Evolutionary conservation across 2,329 filamentous ascomycete genomes (phyloP), one percentile per base, ranked within the genome.

Genomic region (Leptosphaerulina australis): DNA sequence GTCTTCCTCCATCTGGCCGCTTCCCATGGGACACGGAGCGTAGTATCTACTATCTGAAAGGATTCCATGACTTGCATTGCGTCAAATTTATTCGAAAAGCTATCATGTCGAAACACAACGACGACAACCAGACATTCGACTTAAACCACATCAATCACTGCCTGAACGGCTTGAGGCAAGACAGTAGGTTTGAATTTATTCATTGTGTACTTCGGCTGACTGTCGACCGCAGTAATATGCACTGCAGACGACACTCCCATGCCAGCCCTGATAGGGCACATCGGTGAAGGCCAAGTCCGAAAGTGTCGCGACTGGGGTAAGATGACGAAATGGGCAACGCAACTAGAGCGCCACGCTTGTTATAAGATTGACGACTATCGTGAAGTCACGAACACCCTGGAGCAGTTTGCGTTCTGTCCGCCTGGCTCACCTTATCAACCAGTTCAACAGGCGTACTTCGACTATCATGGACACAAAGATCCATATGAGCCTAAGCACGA

Each of bases 21-120:
- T 71, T 71, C 45, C 69, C 68, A 4, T 72, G 68, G 67, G 68
- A 72, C 39, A 71, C 64, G 2, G 63, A 70, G 36, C 58, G 66
- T 18, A 66, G 68, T 36, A 58, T 71, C 26, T 72, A 72, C 37
- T 71, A 70, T 39, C 34, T 72, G 4, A 70, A 71, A 50, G 68
- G 64, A 3, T 55, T 68, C 34, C 69, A 72, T 28, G 65, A 71
- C 53, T 44, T 71, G 5, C 68, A 72, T 41, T 72, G 69, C 35
- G 36, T 72, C 45, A 71, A 72, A 63, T 60, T 70, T 17, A 55
- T 71, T 15, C 68, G 68, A 18, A 70, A 70, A 50, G 64, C 67
- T 7, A 68, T 72, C 21, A 58, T 63, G 5, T 58, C 64, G n/a
- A 66, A 66, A 31, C 63, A 68, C 22, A 53, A 62, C 15, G 57